These are phyloP conservation scores for Herpetospermum pedunculosum DNA, from an alignment of 306 rosid genomes.

Conservation along the genomic window DNA sequence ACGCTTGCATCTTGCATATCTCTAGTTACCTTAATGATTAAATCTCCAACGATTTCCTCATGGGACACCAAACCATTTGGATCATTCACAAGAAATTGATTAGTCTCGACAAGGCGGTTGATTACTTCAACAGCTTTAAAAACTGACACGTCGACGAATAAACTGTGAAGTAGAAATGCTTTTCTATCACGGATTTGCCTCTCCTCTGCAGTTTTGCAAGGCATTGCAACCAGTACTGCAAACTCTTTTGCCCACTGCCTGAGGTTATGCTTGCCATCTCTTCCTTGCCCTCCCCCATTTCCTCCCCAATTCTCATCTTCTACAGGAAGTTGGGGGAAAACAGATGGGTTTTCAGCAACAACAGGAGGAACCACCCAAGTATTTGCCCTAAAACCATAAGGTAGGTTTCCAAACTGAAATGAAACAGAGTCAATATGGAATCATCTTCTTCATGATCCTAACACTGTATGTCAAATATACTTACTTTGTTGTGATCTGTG, in stretches of 20 bases:
- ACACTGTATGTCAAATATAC: conserved; percentile 8
- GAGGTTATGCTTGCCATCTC: conserved; percentile 53
- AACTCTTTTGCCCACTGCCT: conserved; percentile 85
- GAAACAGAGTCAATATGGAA: conserved; percentile 2
- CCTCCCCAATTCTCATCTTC: conserved; percentile 97
- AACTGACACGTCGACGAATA: conserved; percentile 81
- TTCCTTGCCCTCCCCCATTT: conserved; percentile 89
- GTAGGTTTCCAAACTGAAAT: conserved; percentile 97
- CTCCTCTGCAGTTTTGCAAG: conserved; percentile 78
- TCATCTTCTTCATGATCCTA: background rate
- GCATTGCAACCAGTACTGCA: conserved; percentile 82
- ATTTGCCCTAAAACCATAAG: conserved; percentile 88
- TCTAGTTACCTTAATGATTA: conserved; percentile 61
- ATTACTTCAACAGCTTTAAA: conserved; percentile 67
- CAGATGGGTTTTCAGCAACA: conserved; percentile 64
- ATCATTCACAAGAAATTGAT: conserved; percentile 21
- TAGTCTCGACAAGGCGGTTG: conserved; percentile 34
- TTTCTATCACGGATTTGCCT: conserved; percentile 87
- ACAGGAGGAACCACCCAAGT: conserved; percentile 98
- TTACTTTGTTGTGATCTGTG: conserved; percentile 82
- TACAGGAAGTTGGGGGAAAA: conserved; percentile 60
- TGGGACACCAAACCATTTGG: conserved; percentile 24
- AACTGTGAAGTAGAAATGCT: conserved; percentile 91
- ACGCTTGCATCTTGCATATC: conserved; percentile 68
- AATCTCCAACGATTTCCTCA: conserved; percentile 65